Conservation (phyloP, 805 yeast species). For the Pichia pseudocactophila region DNA sequence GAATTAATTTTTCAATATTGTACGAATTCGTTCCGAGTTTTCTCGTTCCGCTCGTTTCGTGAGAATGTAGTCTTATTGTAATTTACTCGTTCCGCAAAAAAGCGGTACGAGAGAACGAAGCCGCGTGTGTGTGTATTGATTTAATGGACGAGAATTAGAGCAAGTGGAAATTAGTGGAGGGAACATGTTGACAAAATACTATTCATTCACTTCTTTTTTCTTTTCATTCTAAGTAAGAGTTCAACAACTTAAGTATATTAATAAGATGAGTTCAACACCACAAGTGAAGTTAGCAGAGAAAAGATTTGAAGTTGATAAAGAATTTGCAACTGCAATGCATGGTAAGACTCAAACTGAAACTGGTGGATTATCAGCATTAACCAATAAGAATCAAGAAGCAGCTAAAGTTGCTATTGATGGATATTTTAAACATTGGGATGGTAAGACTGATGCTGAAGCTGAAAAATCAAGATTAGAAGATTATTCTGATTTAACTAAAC, state of each 20-base stretch:
- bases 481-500: constrained; percentile 86
- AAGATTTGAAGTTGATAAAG: constrained; percentile 49
- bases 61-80: no score
- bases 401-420: constrained; percentile 79
- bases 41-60: no score
- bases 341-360: constrained; percentile 59
- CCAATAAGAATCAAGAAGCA: constrained; percentile 70
- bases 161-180: no score
- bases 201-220: neutral
- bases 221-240: neutral
- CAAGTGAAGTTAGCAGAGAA: constrained; percentile 38
- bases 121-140: no score
- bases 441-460: constrained; percentile 66
- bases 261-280: constrained; percentile 8
- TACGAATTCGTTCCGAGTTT: no score
- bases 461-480: constrained; percentile 68
- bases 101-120: no score
- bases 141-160: no score
- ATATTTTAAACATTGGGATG: constrained; percentile 96
- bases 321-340: constrained; percentile 79
- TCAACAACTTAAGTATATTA: neutral
- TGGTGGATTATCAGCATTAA: constrained; percentile 68
- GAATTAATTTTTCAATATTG: no score
- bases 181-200: no score
- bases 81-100: no score